Evolutionary conservation across 768 basidiomycete species (phyloP).

Genomic region (Lentinula detonsa): DNA sequence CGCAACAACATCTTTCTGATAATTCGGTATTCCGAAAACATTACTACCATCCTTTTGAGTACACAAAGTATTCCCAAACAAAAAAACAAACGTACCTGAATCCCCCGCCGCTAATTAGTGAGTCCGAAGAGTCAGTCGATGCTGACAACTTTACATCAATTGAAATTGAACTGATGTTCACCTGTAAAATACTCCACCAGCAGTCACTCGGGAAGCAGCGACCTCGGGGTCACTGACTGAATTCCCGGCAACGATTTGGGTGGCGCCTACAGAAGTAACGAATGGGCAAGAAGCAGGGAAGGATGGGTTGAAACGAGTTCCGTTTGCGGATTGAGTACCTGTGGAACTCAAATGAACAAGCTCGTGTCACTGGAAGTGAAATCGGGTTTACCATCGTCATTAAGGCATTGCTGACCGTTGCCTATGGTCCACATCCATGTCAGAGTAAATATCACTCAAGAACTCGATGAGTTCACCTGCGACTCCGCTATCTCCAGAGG

Average conservation of each 20-base stretch:
- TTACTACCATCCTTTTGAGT: conserved; percentile 20
- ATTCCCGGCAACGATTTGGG: conserved; percentile 37
- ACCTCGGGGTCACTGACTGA: conserved; percentile 37
- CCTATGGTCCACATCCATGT: conserved; percentile 13
- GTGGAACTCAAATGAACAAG: conserved; percentile 1
- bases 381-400: conserved; percentile 11
- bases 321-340: conserved; percentile 12
- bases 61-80: conserved; percentile 11
- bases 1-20: conserved; percentile 36
- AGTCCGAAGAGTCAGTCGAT: background rate
- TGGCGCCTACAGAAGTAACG: conserved; percentile 46
- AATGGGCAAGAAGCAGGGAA: conserved; percentile 38
- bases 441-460: background rate
- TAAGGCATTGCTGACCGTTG: conserved; percentile 17
- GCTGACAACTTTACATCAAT: background rate
- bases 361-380: conserved; percentile 5
- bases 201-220: conserved; percentile 39
- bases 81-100: conserved; percentile 7
- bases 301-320: conserved; percentile 18
- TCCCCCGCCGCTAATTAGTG: background rate
- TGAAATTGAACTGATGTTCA: conserved; percentile 13
- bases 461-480: conserved; percentile 20
- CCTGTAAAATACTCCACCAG: conserved; percentile 46
- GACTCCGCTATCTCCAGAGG: conserved; percentile 29
- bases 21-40: conserved; percentile 32